A percentile compares a stretch with the other conserved stretches of the same genome.
Conservation (phyloP, 2,329 filamentous ascomycete species). For the Calonectria leucothoes region DNA sequence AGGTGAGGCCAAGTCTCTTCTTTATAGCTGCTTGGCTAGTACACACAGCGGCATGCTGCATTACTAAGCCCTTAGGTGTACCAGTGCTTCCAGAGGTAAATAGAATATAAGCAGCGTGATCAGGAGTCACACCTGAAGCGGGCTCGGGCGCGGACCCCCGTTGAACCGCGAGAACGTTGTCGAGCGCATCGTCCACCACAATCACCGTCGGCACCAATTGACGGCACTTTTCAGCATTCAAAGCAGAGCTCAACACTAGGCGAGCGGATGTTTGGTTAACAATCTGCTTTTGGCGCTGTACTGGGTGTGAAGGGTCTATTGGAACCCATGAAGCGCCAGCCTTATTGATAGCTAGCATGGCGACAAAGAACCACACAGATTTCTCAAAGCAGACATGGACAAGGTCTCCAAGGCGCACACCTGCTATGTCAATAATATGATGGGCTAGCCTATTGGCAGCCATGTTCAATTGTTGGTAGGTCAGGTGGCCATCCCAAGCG, state of each 20-base stretch:
- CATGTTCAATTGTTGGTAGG: not conserved
- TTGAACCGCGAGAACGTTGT: not conserved
- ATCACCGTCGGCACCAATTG: not conserved
- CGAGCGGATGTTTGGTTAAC: not conserved
- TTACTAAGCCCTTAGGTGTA: conserved; percentile 22
- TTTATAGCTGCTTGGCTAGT: conserved; percentile 3
- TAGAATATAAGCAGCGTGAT: conserved; percentile 11
- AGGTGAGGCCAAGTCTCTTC: not conserved
- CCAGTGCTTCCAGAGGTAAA: conserved; percentile 16
- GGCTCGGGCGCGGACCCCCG: not conserved
- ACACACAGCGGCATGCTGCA: conserved; percentile 6
- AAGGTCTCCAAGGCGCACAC: not conserved
- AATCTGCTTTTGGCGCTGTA: conserved; percentile 16
- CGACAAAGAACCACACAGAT: conserved; percentile 31
- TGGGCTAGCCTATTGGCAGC: conserved; percentile 12
- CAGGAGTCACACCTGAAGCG: not conserved
- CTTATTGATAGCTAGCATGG: conserved; percentile 39
- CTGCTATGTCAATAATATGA: not conserved
- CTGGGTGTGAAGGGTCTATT: conserved; percentile 35
- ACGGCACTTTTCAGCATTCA: not conserved
- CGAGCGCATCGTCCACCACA: not conserved
- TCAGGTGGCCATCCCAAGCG: not conserved
- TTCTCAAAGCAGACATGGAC: conserved; percentile 14
- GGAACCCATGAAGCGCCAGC: conserved; percentile 38
- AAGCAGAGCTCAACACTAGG: not conserved